Evolutionary conservation across 2,329 filamentous ascomycete genomes (phyloP).

Genomic region (Claviceps sp.): DNA sequence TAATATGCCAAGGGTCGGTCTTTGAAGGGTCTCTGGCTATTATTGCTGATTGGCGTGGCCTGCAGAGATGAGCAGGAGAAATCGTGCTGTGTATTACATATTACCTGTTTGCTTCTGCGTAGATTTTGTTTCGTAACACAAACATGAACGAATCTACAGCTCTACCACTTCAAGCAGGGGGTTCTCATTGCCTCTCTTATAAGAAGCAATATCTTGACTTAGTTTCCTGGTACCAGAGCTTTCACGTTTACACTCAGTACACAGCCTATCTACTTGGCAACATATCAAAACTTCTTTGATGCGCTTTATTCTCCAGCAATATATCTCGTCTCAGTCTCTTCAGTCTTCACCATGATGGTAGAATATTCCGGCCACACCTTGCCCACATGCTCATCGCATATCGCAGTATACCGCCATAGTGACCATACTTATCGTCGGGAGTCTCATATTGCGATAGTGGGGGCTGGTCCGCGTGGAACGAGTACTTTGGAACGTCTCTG

Average conservation of each 20-base stretch:
- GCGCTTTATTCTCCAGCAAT: background rate
- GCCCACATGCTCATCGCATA: background rate
- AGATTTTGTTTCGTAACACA: background rate
- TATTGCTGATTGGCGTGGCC: background rate
- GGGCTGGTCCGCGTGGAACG: constrained; percentile 4
- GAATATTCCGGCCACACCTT: background rate
- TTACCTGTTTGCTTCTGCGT: background rate
- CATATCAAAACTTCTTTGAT: background rate
- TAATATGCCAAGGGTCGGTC: background rate
- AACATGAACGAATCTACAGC: background rate
- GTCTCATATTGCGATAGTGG: constrained; percentile 4
- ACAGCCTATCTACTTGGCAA: background rate
- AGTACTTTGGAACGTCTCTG: constrained; percentile 5
- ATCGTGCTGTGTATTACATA: background rate
- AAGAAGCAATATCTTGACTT: background rate
- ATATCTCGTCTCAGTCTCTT: no score
- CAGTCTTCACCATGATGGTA: background rate
- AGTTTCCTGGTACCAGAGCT: no score
- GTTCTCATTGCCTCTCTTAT: background rate
- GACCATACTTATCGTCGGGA: background rate
- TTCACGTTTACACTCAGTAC: background rate
- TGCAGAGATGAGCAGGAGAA: no score
- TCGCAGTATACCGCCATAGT: background rate
- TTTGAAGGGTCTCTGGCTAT: background rate
- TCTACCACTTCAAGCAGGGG: background rate